Percentiles rank a stretch among this genome's conserved stretches.
phyloP scores from a whole-genome alignment of 1,284 basidiomycete genomes.

The Trichosporon inkin region DNA sequence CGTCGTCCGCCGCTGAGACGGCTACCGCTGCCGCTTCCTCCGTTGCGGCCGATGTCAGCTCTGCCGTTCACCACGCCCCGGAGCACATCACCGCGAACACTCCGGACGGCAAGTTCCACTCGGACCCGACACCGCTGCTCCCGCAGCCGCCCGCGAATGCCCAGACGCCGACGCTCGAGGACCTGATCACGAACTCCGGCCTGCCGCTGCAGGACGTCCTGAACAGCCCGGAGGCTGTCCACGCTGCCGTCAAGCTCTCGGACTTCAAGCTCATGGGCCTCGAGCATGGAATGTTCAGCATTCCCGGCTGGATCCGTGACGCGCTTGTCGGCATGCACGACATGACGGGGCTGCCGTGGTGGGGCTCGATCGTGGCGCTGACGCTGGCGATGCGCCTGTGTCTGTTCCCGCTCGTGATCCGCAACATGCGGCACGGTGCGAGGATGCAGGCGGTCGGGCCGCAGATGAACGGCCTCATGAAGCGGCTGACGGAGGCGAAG shows the following conservation, averaged over 20 bases:
- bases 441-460: constrained; percentile 65
- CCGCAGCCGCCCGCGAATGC: constrained; percentile 38
- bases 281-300: constrained; percentile 55
- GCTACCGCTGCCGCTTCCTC: background rate
- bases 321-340: constrained; percentile 69
- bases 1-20: background rate
- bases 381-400: constrained; percentile 65
- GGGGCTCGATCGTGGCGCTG: constrained; percentile 71
- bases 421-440: constrained; percentile 63
- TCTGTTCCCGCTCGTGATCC: constrained; percentile 67
- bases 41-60: background rate
- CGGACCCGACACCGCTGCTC: constrained; percentile 31
- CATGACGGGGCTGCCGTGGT: constrained; percentile 74
- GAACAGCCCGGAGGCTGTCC: constrained; percentile 46
- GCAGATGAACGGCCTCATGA: constrained; percentile 59
- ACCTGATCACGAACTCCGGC: constrained; percentile 42
- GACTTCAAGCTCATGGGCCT: constrained; percentile 75
- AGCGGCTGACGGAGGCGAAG: constrained; percentile 55
- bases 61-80: constrained; percentile 10
- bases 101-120: constrained; percentile 22
- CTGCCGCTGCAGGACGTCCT: constrained; percentile 43
- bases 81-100: constrained; percentile 22
- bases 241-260: constrained; percentile 60
- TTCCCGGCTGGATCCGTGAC: constrained; percentile 62
- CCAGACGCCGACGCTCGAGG: constrained; percentile 38